Evolutionary conservation across 306 rosid species (phyloP), one percentile per base, ranked within the genome.

Genomic region (Ceratonia siliqua): DNA sequence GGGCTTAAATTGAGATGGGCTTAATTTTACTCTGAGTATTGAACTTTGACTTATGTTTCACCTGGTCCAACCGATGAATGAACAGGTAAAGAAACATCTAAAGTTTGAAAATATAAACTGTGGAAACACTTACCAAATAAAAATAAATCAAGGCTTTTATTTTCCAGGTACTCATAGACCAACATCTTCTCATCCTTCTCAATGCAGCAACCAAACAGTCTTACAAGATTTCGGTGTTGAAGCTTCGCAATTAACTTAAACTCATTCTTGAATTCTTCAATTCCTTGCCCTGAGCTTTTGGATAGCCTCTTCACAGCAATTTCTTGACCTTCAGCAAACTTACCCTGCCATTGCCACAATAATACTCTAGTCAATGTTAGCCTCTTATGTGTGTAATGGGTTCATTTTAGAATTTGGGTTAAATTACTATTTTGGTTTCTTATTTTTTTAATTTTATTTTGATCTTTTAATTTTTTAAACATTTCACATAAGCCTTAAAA

Each of bases 241-340:
- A 86, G 89, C 72, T 62, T 86, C 17, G 79, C 87, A 22, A 80
- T 80, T 42, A 83, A 66, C 28, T 15, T 65, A 9, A 86, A 72
- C 41, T 86, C 87, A 18, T 80, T 86, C 57, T 73, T 86, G 72
- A 86, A 86, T 49, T 83, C 85, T 65, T 80, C 82, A 0, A 39
- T 30, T 38, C 89, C 89, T 74, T 86, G 87, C 12, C 77, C 78
- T 0, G 87, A 80, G 61, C 35, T 69, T 74, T 69, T 76, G 0
- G 87, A 82, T 0, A 82, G 85, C 68, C 89, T 82, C 74, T 85
- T 85, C 22, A 86, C 87, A 1, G 87, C 87, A 1, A 86, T 70
- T 21, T 68, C 71, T 64, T 78, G 52, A 14, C 73, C 83, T 58
- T 74, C 89, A 8, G 27, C 30, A 50, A 83, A 54, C 20, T 9